Evolutionary conservation across 2,329 filamentous ascomycete genomes (phyloP).

Genomic region (Trichoderma sp.): DNA sequence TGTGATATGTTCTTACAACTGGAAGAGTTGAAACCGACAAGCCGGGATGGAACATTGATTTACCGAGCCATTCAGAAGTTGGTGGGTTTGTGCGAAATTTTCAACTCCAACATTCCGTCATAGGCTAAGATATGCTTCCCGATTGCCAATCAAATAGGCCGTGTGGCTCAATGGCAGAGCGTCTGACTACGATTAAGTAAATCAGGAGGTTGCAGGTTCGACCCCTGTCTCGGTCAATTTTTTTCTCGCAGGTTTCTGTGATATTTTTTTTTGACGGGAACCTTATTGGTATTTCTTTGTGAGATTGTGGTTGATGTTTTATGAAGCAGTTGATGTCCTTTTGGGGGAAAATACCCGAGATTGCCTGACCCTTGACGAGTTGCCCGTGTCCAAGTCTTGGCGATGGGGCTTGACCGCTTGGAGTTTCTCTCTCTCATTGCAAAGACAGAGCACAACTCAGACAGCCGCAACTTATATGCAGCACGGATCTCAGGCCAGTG

Average conservation of each 20-base stretch:
- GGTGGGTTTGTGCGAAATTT: background rate
- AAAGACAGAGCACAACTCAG: background rate
- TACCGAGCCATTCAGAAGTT: background rate
- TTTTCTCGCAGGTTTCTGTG: background rate
- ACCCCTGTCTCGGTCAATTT: slow-evolving; percentile 20
- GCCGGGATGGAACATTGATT: background rate
- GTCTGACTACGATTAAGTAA: slow-evolving; percentile 20
- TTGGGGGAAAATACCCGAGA: background rate
- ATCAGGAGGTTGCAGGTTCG: slow-evolving; percentile 21
- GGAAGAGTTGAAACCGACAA: background rate
- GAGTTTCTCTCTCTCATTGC: background rate
- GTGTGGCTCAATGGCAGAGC: slow-evolving; percentile 21
- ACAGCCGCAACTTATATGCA: background rate
- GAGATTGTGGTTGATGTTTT: background rate
- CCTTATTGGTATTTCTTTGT: background rate
- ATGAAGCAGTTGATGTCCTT: background rate
- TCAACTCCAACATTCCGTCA: background rate
- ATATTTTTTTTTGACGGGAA: background rate
- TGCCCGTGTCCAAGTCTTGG: background rate
- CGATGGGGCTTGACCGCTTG: background rate
- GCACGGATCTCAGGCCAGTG: background rate
- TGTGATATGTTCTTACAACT: background rate
- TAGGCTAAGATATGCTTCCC: background rate
- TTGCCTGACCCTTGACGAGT: background rate
- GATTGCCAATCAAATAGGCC: background rate